These are phyloP conservation scores for Tremella fuciformis DNA, from an alignment of 768 basidiomycete genomes.

Conservation along the genomic window DNA sequence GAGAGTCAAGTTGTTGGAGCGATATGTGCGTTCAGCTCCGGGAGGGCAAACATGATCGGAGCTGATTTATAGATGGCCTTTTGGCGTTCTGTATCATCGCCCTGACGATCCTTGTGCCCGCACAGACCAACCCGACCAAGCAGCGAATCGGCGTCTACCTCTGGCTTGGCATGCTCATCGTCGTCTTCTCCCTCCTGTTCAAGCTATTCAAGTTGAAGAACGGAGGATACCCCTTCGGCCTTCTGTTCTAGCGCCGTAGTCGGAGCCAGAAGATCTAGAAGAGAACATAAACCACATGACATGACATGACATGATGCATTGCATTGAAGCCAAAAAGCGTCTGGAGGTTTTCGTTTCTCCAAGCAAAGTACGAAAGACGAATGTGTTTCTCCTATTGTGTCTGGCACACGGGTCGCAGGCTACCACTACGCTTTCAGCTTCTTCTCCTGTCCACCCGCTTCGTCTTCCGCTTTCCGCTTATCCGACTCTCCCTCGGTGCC, in stretches of 20 bases:
- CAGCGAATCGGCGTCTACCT: conserved; percentile 86
- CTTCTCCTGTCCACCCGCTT: conserved; percentile 16
- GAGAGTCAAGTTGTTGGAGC: conserved; percentile 83
- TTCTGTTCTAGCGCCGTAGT: conserved; percentile 40
- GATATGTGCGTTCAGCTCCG: conserved; percentile 67
- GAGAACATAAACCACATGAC: neutral
- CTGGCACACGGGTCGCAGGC: neutral
- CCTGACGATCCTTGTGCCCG: conserved; percentile 66
- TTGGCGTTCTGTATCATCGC: conserved; percentile 76
- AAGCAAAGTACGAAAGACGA: too few relatives aligned
- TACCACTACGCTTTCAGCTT: conserved; percentile 24
- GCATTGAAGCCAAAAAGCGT: neutral
- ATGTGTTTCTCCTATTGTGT: too few relatives aligned
- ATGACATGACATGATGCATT: neutral
- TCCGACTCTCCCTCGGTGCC: conserved; percentile 11
- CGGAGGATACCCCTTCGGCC: conserved; percentile 58
- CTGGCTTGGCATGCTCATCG: conserved; percentile 75
- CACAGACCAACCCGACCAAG: conserved; percentile 62
- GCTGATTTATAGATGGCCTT: conserved; percentile 65
- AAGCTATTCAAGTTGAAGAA: conserved; percentile 90
- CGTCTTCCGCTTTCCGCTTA: conserved; percentile 27
- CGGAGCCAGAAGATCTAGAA: too few relatives aligned
- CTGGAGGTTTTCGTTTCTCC: neutral
- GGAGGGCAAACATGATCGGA: neutral
- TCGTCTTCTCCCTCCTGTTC: conserved; percentile 81